phyloP scores from a whole-genome alignment of 2,329 filamentous ascomycete species.

The Penicillium sp. region DNA sequence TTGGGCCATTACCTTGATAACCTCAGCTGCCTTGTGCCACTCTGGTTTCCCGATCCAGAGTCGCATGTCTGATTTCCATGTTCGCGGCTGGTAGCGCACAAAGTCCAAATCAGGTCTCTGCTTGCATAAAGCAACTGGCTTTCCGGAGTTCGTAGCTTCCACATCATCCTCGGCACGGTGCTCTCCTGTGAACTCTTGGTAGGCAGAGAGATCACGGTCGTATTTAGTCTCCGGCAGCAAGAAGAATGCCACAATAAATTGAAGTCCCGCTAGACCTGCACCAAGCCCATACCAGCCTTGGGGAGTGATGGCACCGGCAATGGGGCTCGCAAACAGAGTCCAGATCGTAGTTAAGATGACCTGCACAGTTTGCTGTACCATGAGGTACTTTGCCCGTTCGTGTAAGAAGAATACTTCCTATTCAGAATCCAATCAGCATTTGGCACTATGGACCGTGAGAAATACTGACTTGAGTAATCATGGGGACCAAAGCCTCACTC shows the following conservation, averaged over 20 bases:
- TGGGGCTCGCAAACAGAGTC: slow-evolving; percentile 45
- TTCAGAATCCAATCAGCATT: neutral
- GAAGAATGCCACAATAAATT: slow-evolving; percentile 40
- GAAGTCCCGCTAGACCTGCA: slow-evolving; percentile 34
- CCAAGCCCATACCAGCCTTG: slow-evolving; percentile 49
- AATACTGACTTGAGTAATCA: slow-evolving; percentile 39
- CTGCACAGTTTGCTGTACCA: slow-evolving; percentile 47
- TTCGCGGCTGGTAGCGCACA: slow-evolving; percentile 39
- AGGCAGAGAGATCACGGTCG: slow-evolving; percentile 38
- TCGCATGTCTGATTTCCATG: slow-evolving; percentile 38
- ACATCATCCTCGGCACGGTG: neutral
- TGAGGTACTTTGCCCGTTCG: slow-evolving; percentile 42
- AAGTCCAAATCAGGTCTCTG: slow-evolving; percentile 36
- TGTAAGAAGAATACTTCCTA: slow-evolving; percentile 48
- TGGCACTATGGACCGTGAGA: neutral
- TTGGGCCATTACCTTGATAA: slow-evolving; percentile 16
- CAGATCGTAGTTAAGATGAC: slow-evolving; percentile 41
- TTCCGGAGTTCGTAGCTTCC: slow-evolving; percentile 1
- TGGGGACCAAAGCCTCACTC: slow-evolving; percentile 45
- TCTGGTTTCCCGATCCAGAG: slow-evolving; percentile 44
- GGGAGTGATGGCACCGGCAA: slow-evolving; percentile 44
- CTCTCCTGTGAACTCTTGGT: slow-evolving; percentile 33
- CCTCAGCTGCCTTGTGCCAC: slow-evolving; percentile 33
- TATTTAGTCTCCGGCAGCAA: slow-evolving; percentile 50
- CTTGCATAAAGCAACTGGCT: slow-evolving; percentile 14